Evolutionary conservation across 164 flowering plant genomes (phyloP), one percentile per base, ranked within the genome.

Genomic region (Vitis vinifera): DNA sequence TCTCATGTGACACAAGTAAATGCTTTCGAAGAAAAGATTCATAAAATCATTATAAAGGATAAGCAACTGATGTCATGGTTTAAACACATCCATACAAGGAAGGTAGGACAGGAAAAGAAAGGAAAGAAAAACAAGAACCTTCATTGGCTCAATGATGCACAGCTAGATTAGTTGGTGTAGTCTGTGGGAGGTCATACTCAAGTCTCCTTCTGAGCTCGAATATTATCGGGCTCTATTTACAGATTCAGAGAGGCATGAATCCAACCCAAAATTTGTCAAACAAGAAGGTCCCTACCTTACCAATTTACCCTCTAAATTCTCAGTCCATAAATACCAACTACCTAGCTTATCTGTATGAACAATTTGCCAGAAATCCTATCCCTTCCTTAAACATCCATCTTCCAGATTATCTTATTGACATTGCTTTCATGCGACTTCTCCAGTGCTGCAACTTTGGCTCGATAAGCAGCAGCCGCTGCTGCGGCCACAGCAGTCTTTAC

Each of bases 191-290:
- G 44, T 37, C 44, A 37, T 37, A 37, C 44, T 37, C 44, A 37
- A 37, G 44, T 37, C 44, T 37, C 44, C 44, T 37, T 37, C 44
- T 37, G 44, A 37, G 44, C 44, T 37, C 44, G 2, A 51, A 51
- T 7, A 58, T 17, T 31, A 8, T 5, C 53, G 9, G 5, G 65
- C 30, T 52, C 66, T 76, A 76, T 77, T 55, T 77, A 77, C 80
- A 77, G 58, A 66, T 70, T 69, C 59, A 49, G 51, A 69, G 63
- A 63, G 55, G 47, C 62, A 69, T 66, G 57, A 57, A 31, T 61
- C 16, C 74, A 63, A 57, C 30, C 72, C 63, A 63, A 67, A 57
- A 61, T 8, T 59, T 52, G n/a, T 4, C 66, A 50, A 50, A 48
- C 31, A 66, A 66, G 56, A 57, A 51, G 8, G 62, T 37, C 58